phyloP scores from a whole-genome alignment of 2,329 filamentous ascomycete genomes.

The Aspergillus cejpii region DNA sequence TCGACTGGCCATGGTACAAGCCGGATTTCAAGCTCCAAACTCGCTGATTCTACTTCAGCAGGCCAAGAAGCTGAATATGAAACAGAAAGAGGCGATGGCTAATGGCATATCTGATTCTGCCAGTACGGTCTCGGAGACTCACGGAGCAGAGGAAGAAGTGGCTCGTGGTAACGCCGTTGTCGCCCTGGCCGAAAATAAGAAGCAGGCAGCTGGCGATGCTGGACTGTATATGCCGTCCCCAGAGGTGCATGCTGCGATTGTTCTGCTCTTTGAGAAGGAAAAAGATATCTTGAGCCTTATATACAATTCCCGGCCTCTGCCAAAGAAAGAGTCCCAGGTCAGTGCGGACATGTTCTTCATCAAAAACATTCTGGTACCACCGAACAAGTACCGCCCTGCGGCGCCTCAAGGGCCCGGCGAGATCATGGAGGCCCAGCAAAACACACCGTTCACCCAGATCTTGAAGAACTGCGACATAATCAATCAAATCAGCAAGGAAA shows the following conservation, averaged over 20 bases:
- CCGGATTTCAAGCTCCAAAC: slow-evolving; percentile 61
- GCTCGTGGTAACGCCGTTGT: slow-evolving; percentile 47
- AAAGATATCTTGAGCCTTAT: slow-evolving; percentile 75
- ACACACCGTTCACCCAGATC: slow-evolving; percentile 79
- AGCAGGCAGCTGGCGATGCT: slow-evolving; percentile 31
- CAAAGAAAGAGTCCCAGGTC: slow-evolving; percentile 53
- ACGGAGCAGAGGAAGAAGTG: slow-evolving; percentile 55
- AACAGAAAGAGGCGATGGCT: slow-evolving; percentile 24
- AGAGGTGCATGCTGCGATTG: slow-evolving; percentile 74
- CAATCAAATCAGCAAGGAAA: slow-evolving; percentile 65
- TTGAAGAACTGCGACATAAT: slow-evolving; percentile 68
- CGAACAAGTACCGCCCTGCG: slow-evolving; percentile 85
- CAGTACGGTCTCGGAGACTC: slow-evolving; percentile 49
- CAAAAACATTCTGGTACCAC: slow-evolving; percentile 76
- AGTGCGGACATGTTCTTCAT: slow-evolving; percentile 92
- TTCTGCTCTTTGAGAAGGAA: slow-evolving; percentile 78
- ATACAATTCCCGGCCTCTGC: slow-evolving; percentile 67
- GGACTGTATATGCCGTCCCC: slow-evolving; percentile 75
- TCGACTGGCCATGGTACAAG: slow-evolving; percentile 66
- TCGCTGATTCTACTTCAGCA: slow-evolving; percentile 57
- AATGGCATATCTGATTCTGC: slow-evolving; percentile 42
- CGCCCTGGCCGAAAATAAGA: slow-evolving; percentile 30
- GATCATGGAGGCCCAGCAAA: slow-evolving; percentile 82
- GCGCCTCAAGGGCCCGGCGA: slow-evolving; percentile 72
- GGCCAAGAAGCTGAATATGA: slow-evolving; percentile 37